A percentile compares a stretch with the other conserved stretches of the same genome.
Conservation (phyloP, 306 rosid genomes). For the Trifolium subterraneum region DNA sequence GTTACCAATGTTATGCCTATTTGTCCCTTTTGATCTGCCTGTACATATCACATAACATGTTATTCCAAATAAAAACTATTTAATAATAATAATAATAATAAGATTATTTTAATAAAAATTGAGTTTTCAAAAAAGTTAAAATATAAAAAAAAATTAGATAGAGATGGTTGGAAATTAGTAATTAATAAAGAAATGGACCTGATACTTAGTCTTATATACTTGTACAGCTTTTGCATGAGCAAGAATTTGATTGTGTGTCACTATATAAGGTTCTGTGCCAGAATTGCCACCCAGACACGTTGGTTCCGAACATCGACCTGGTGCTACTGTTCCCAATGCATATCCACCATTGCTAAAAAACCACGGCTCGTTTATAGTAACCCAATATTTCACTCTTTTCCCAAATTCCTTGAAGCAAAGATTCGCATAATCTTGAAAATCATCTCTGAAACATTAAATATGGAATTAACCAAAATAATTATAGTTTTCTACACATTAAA, state of each 20-base stretch:
- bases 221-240: conserved; percentile 56
- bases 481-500: neutral
- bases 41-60: neutral
- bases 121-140: no score
- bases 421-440: conserved; percentile 54
- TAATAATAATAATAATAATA: no score
- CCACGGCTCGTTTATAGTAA: conserved; percentile 62
- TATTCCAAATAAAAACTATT: no score
- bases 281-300: conserved; percentile 35
- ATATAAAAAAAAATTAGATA: no score
- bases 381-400: conserved; percentile 62
- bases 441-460: conserved; percentile 39
- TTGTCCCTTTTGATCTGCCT: neutral
- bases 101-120: no score
- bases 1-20: conserved; percentile 4
- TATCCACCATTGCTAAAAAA: neutral
- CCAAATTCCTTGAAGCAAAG: conserved; percentile 64
- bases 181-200: no score
- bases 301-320: neutral
- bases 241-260: conserved; percentile 48
- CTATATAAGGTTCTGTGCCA: conserved; percentile 55
- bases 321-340: neutral
- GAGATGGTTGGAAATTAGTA: no score
- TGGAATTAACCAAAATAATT: neutral
- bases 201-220: conserved; percentile 48